Percentiles rank a stretch among this genome's conserved stretches.
phyloP scores from a whole-genome alignment of 441 rosid genomes.

The Daphne laureola region DNA sequence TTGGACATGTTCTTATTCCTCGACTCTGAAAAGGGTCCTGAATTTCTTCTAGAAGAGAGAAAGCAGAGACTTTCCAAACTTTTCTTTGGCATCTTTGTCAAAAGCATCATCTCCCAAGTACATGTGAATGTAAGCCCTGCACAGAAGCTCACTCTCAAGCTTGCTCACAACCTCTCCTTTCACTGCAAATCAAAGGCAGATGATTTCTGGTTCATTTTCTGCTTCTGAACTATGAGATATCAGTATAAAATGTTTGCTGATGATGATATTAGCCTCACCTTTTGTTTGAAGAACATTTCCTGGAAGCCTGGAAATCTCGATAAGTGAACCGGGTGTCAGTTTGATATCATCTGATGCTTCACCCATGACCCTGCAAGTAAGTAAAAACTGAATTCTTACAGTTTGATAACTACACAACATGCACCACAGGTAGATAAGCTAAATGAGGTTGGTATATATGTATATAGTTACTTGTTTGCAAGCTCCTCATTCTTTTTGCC shows the following conservation, averaged over 20 bases:
- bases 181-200: constrained; percentile 19
- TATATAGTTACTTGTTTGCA: constrained; percentile 24
- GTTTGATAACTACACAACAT: too few species aligned
- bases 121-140: constrained; percentile 39
- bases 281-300: constrained; percentile 32
- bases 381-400: background rate
- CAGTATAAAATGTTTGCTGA: too few species aligned
- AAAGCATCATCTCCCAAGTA: constrained; percentile 42
- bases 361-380: constrained; percentile 32
- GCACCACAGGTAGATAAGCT: background rate
- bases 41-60: constrained; percentile 26
- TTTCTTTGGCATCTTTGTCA: constrained; percentile 45
- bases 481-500: constrained; percentile 37
- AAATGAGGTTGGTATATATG: too few species aligned
- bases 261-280: constrained; percentile 16
- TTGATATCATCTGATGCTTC: constrained; percentile 36
- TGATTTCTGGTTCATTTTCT: too few species aligned
- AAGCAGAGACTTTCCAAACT: constrained; percentile 38
- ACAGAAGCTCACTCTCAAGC: constrained; percentile 44
- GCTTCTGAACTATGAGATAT: too few species aligned
- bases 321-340: constrained; percentile 36
- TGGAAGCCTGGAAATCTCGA: constrained; percentile 36
- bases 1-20: constrained; percentile 14
- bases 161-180: constrained; percentile 33
- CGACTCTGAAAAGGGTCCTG: background rate